A percentile compares a stretch with the other conserved stretches of the same genome.
phyloP scores from a whole-genome alignment of 1,284 basidiomycete species.

The Mycena citricolor region DNA sequence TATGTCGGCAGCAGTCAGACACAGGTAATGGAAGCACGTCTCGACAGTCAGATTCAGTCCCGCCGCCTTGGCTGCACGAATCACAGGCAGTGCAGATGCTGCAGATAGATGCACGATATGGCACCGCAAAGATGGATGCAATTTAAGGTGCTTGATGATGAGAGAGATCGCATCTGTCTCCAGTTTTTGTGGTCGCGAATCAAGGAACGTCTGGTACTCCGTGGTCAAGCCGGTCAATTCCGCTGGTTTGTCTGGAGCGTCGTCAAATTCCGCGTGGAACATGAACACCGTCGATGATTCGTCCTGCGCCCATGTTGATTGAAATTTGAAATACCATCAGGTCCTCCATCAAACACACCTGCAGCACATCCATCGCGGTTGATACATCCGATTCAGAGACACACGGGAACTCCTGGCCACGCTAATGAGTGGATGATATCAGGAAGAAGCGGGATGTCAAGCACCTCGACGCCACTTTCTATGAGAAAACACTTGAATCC shows the following conservation, averaged over 20 bases:
- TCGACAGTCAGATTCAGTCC: slow-evolving; percentile 81
- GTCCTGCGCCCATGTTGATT: slow-evolving; percentile 39
- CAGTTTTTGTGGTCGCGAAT: slow-evolving; percentile 75
- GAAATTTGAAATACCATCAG: slow-evolving; percentile 6
- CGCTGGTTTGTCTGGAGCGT: slow-evolving; percentile 20
- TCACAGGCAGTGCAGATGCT: slow-evolving; percentile 72
- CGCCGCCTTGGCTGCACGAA: slow-evolving; percentile 64
- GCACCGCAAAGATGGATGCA: slow-evolving; percentile 70
- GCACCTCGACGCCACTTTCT: slow-evolving; percentile 87
- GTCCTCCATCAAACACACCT: slow-evolving; percentile 44
- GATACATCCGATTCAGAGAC: slow-evolving; percentile 72
- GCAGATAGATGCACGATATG: slow-evolving; percentile 95
- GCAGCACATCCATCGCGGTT: slow-evolving; percentile 69
- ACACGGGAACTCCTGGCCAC: slow-evolving; percentile 81
- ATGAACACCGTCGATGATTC: slow-evolving; percentile 67
- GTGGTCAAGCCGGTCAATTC: slow-evolving; percentile 44
- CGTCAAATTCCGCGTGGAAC: slow-evolving; percentile 89
- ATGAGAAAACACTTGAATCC: slow-evolving; percentile 97
- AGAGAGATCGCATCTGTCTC: slow-evolving; percentile 80
- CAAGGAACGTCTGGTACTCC: slow-evolving; percentile 76
- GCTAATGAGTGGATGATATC: slow-evolving; percentile 1
- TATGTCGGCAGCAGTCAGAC: slow-evolving; percentile 61
- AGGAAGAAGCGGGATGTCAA: slow-evolving; percentile 22
- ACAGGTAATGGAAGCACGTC: slow-evolving; percentile 94
- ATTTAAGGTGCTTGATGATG: slow-evolving; percentile 62